Evolutionary conservation across 306 rosid species (phyloP), one percentile per base, ranked within the genome.

Genomic region (Vigna reflexopilosa): DNA sequence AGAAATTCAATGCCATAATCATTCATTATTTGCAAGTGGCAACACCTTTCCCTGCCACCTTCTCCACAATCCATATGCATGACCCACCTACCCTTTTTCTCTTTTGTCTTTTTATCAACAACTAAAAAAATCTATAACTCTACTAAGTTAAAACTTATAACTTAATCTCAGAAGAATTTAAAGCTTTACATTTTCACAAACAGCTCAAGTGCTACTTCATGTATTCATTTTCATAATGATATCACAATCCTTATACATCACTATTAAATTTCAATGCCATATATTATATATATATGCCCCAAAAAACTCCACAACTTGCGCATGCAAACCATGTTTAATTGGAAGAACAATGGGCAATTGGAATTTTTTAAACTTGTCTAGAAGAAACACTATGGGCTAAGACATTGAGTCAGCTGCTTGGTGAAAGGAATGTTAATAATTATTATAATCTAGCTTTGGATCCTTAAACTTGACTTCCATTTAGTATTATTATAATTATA

Each of bases 31-130:
- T 66, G 86, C 80, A 82, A 88, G 93, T 91, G 93, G 89, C 81
- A 83, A 80, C 72, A 79, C 87, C 90, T 81, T 78, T 82, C 82
- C 50, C 72, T 77, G 81, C 97, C 89, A 83, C 94, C 89, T 82
- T 81, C 90, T 69, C 88, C 91, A 83, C 85, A 66, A 82, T 83
- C 85, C 86, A 66, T 73, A 73, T 78, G 79, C 86, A 80, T 82
- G 85, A 82, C 79, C 88, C 92, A 85, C 88, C 89, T 68, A 79
- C 8, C 38, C 71, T 12, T 36, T 55, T 51, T 11, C 66, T 54
- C 63, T 71, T 55, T 83, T 81, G 75, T 85, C 89, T 78, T 77
- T 76, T 81, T 76, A 40, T 44, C 38, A 57, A 24, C 17, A 59
- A 58, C 9, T 2, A 32, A 62, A 22, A 30, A 34, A 0, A 34